These are phyloP conservation scores for Debaryomyces udenii DNA, from an alignment of 1,139 yeast species.

Conservation along the genomic window DNA sequence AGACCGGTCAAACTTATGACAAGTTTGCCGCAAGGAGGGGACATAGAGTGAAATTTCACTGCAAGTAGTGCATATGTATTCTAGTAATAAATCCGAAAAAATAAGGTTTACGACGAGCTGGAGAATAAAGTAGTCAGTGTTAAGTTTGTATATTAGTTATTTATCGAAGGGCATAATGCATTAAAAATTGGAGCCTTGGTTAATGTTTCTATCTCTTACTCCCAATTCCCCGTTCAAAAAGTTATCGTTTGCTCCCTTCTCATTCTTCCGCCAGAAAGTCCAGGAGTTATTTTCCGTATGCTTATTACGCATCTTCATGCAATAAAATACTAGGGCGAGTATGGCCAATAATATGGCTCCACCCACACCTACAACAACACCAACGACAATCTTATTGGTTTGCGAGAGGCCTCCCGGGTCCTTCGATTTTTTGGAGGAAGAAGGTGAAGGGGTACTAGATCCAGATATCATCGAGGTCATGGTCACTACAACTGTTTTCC, in stretches of 20 bases:
- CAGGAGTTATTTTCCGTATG: conserved; percentile 42
- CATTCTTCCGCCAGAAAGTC: conserved; percentile 57
- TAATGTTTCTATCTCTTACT: conserved; percentile 46
- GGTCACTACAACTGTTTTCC: conserved; percentile 43
- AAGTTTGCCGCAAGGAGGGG: too few species aligned
- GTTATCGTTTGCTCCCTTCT: conserved; percentile 53
- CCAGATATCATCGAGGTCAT: conserved; percentile 35
- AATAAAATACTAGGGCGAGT: conserved; percentile 36
- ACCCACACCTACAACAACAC: conserved; percentile 56
- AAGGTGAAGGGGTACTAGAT: conserved; percentile 20
- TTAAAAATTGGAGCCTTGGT: conserved; percentile 53
- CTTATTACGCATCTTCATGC: conserved; percentile 35
- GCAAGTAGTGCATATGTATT: too few species aligned
- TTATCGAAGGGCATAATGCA: neutral
- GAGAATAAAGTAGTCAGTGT: too few species aligned
- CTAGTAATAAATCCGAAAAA: too few species aligned
- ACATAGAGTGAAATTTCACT: too few species aligned
- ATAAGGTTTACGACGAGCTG: too few species aligned
- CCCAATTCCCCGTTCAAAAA: conserved; percentile 64
- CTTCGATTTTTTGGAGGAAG: conserved; percentile 24
- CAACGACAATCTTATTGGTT: conserved; percentile 51
- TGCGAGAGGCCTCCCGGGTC: conserved; percentile 38
- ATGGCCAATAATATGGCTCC: conserved; percentile 46
- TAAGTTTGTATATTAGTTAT: too few species aligned
- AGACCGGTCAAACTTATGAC: too few species aligned